A percentile compares a stretch with the other conserved stretches of the same genome.
Conservation (phyloP, 139 green algal species). For the Haematococcus sp. region DNA sequence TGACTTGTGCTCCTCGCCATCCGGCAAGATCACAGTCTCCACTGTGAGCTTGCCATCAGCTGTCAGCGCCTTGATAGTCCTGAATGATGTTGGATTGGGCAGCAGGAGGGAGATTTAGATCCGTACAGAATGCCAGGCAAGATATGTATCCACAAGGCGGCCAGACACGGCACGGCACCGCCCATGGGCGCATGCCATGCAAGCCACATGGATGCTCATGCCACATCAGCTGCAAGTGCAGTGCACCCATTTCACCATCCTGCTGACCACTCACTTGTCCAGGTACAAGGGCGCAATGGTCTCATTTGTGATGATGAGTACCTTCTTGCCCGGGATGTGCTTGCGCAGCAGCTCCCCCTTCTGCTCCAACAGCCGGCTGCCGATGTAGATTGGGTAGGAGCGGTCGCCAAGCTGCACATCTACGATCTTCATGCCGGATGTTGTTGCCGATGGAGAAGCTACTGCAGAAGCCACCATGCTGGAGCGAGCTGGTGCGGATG, state of each 20-base stretch:
- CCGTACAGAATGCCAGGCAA: too few relatives aligned
- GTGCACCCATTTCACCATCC: too few relatives aligned
- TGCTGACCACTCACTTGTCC: slow-evolving; percentile 57
- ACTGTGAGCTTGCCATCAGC: slow-evolving; percentile 54
- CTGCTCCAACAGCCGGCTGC: slow-evolving; percentile 71
- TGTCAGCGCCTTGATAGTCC: slow-evolving; percentile 33
- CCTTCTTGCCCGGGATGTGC: slow-evolving; percentile 87
- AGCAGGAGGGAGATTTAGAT: background rate
- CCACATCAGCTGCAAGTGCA: too few relatives aligned
- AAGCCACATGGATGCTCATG: background rate
- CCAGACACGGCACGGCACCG: background rate
- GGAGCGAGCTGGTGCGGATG: too few relatives aligned
- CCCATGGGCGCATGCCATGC: background rate
- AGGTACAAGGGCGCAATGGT: slow-evolving; percentile 93
- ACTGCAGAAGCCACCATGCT: background rate
- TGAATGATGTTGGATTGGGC: background rate
- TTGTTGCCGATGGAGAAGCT: slow-evolving; percentile 10
- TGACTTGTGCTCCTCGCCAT: slow-evolving; percentile 95
- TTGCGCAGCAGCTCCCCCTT: slow-evolving; percentile 65
- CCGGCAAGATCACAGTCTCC: slow-evolving; percentile 83
- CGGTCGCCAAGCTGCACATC: slow-evolving; percentile 85
- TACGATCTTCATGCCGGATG: slow-evolving; percentile 49
- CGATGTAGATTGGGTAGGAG: slow-evolving; percentile 98
- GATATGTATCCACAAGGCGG: too few relatives aligned
- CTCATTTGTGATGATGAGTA: slow-evolving; percentile 95